phyloP scores from a whole-genome alignment of 495 filamentous ascomycete genomes.

The Trichocladium antarcticum region DNA sequence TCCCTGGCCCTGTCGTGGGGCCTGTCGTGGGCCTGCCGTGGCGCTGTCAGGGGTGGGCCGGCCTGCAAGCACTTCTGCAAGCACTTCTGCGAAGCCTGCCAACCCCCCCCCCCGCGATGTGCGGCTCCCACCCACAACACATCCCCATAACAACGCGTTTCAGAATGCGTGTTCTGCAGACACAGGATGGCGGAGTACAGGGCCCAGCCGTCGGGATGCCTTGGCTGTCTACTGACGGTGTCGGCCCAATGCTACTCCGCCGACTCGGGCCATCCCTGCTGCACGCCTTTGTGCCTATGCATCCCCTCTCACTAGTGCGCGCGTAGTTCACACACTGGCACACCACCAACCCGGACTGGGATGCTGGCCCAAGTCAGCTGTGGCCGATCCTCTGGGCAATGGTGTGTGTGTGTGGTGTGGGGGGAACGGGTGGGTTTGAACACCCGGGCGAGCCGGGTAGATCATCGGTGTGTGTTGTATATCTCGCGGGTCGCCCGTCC shows the following conservation, averaged over 20 bases:
- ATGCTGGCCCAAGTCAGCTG: not conserved
- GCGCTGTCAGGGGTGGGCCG: not conserved
- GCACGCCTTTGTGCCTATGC: conserved; percentile 1
- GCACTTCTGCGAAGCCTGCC: conserved; percentile 2
- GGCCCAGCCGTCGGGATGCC: no score
- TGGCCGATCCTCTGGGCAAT: not conserved
- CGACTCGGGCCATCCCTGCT: not conserved
- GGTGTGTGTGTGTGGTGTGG: conserved; percentile 1
- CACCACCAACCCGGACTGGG: not conserved
- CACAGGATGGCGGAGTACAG: not conserved
- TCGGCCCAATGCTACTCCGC: not conserved
- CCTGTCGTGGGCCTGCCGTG: not conserved
- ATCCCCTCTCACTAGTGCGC: conserved; percentile 4
- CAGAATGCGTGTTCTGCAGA: not conserved
- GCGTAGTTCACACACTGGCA: not conserved
- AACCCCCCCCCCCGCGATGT: conserved; percentile 3
- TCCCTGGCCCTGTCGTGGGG: no score
- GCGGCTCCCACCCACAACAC: not conserved
- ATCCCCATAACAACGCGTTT: conserved; percentile 3
- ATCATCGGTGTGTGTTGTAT: no score
- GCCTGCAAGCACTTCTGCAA: conserved; percentile 5
- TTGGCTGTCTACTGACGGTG: not conserved
- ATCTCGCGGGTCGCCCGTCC: conserved; percentile 18
- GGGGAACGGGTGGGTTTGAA: conserved; percentile 3
- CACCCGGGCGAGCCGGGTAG: no score